Evolutionary conservation across 2,329 filamentous ascomycete species (phyloP).

Genomic region (Calonectria montana): DNA sequence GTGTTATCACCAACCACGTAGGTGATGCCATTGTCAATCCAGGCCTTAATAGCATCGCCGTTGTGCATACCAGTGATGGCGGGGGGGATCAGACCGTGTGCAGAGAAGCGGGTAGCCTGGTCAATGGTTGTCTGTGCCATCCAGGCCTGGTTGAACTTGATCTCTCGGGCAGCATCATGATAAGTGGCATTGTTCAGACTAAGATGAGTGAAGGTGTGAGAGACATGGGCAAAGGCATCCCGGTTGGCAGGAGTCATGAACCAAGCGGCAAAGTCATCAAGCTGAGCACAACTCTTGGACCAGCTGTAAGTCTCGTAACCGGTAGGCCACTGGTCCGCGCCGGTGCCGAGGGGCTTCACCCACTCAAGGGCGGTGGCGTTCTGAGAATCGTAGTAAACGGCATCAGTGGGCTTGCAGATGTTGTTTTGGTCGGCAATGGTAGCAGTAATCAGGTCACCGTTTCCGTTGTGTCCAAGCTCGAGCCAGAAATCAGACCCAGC

Average conservation of each 20-base stretch:
- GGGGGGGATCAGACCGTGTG: conserved; percentile 27
- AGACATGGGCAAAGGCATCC: conserved; percentile 30
- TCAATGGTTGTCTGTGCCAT: conserved; percentile 29
- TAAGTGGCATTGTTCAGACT: conserved; percentile 34
- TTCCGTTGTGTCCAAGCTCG: conserved; percentile 32
- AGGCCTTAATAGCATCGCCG: conserved; percentile 29
- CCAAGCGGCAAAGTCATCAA: conserved; percentile 31
- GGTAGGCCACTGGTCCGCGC: conserved; percentile 24
- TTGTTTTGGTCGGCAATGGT: neutral
- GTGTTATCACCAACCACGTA: conserved; percentile 32
- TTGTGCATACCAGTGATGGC: conserved; percentile 34
- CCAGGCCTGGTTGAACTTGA: conserved; percentile 31
- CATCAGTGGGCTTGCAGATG: neutral
- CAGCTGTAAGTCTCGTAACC: conserved; percentile 22
- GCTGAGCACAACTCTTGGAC: conserved; percentile 21
- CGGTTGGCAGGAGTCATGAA: conserved; percentile 27
- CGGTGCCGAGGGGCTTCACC: conserved; percentile 22
- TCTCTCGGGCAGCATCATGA: conserved; percentile 28
- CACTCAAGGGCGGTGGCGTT: conserved; percentile 27
- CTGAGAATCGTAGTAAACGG: conserved; percentile 23
- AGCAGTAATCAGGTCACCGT: conserved; percentile 28
- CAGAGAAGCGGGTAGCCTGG: conserved; percentile 20
- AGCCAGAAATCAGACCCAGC: conserved; percentile 28
- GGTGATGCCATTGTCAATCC: conserved; percentile 27
- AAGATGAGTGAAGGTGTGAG: conserved; percentile 31